Conservation (phyloP, 768 basidiomycete species). For the Rhizopogon vinicolor region DNA sequence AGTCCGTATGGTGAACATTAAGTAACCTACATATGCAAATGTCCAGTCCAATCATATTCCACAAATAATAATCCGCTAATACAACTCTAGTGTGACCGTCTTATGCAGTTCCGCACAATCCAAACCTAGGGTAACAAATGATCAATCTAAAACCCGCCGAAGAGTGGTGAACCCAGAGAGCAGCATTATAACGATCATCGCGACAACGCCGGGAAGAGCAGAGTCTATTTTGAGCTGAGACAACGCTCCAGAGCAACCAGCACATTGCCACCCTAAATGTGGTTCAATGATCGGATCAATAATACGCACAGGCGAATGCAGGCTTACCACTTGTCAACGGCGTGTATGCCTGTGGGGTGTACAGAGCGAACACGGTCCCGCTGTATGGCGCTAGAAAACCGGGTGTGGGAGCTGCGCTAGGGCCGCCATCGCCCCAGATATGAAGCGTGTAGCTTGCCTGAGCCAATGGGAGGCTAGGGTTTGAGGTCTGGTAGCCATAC, state of each 20-base stretch:
- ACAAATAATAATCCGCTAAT: constrained; percentile 1
- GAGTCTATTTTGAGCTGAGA: constrained; percentile 26
- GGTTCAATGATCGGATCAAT: not conserved
- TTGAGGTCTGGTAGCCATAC: constrained; percentile 45
- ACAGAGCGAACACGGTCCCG: constrained; percentile 55
- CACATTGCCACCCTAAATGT: constrained; percentile 24
- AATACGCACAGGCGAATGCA: not conserved
- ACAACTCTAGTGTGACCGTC: not conserved
- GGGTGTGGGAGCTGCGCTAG: constrained; percentile 39
- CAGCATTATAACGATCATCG: constrained; percentile 25
- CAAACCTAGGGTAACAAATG: not conserved
- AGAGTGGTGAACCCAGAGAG: constrained; percentile 30
- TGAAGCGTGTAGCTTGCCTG: constrained; percentile 57
- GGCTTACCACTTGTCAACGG: constrained; percentile 40
- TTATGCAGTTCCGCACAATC: not conserved
- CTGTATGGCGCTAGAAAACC: constrained; percentile 53
- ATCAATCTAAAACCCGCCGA: constrained; percentile 25
- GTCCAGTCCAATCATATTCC: not conserved
- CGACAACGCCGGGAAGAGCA: constrained; percentile 27
- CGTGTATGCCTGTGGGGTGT: constrained; percentile 54
- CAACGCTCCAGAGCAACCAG: constrained; percentile 25
- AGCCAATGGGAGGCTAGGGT: constrained; percentile 52
- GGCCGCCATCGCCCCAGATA: constrained; percentile 53
- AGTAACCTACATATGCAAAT: constrained; percentile 1
- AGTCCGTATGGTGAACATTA: not conserved